Percentiles rank a stretch among this genome's conserved stretches.
phyloP scores from a whole-genome alignment of 805 yeast genomes.

The Kazachstania viticola region DNA sequence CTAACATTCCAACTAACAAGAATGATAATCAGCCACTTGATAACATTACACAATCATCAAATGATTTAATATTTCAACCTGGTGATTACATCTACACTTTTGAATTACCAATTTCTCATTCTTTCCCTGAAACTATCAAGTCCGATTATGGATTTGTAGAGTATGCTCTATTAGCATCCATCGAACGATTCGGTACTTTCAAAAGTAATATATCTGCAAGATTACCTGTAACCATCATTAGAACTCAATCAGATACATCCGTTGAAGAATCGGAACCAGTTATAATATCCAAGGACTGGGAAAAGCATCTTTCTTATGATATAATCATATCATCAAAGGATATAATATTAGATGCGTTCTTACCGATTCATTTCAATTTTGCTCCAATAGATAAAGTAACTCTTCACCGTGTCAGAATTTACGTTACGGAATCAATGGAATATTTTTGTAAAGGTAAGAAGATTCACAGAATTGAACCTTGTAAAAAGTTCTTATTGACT shows the following conservation, averaged over 20 bases:
- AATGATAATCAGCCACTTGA: background rate
- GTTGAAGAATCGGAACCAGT: slow-evolving; percentile 90
- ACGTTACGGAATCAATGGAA: slow-evolving; percentile 80
- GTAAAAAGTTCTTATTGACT: slow-evolving; percentile 62
- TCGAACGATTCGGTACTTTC: slow-evolving; percentile 79
- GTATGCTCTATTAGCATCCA: slow-evolving; percentile 55
- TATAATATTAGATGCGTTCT: slow-evolving; percentile 66
- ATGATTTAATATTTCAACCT: slow-evolving; percentile 46
- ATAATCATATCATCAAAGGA: slow-evolving; percentile 85
- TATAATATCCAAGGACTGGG: slow-evolving; percentile 86
- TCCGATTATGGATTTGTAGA: slow-evolving; percentile 74
- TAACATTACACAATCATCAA: no score
- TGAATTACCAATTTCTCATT: slow-evolving; percentile 76
- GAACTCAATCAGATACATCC: slow-evolving; percentile 68
- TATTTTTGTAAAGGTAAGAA: slow-evolving; percentile 78
- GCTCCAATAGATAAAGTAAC: slow-evolving; percentile 80
- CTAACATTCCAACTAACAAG: background rate
- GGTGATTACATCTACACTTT: slow-evolving; percentile 91
- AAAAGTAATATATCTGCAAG: slow-evolving; percentile 60
- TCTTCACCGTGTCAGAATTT: slow-evolving; percentile 75
- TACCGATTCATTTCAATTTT: slow-evolving; percentile 76
- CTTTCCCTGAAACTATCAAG: slow-evolving; percentile 66
- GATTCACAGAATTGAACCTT: slow-evolving; percentile 88
- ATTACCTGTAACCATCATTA: slow-evolving; percentile 51
- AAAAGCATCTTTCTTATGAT: slow-evolving; percentile 79